These are phyloP conservation scores for Aspergillus hortae DNA, from an alignment of 2,329 filamentous ascomycete species.

Conservation along the genomic window DNA sequence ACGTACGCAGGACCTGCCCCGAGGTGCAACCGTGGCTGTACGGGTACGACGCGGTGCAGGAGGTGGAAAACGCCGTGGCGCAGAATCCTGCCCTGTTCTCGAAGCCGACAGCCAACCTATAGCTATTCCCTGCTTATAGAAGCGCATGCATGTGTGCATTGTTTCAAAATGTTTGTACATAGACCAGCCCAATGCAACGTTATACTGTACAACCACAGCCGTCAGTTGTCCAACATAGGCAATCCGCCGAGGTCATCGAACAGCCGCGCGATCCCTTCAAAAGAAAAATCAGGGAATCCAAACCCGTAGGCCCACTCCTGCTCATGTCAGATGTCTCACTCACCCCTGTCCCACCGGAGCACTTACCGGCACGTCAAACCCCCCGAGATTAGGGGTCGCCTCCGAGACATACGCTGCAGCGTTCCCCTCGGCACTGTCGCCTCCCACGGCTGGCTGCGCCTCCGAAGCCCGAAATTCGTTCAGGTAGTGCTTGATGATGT, in stretches of 20 bases:
- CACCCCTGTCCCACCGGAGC: neutral
- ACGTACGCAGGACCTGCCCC: conserved; percentile 51
- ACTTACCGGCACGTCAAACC: conserved; percentile 28
- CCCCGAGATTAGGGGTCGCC: conserved; percentile 8
- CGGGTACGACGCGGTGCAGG: conserved; percentile 59
- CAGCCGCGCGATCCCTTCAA: conserved; percentile 32
- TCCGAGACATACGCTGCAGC: conserved; percentile 9
- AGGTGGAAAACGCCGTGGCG: conserved; percentile 45
- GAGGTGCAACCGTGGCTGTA: conserved; percentile 62
- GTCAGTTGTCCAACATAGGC: conserved; percentile 26
- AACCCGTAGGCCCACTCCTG: conserved; percentile 35
- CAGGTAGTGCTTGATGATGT: conserved; percentile 33
- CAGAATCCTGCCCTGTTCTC: conserved; percentile 20
- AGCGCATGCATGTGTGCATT: neutral
- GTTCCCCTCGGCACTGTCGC: conserved; percentile 1
- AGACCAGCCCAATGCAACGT: neutral
- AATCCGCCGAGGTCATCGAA: conserved; percentile 32
- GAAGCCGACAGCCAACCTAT: conserved; percentile 4
- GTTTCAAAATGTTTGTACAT: neutral
- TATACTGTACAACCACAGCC: neutral
- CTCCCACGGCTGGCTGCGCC: conserved; percentile 7
- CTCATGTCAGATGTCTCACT: neutral
- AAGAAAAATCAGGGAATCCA: conserved; percentile 36
- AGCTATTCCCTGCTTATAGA: neutral
- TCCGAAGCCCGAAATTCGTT: conserved; percentile 23